A percentile compares a stretch with the other conserved stretches of the same genome.
Evolutionary conservation across 768 basidiomycete genomes (phyloP).

Genomic region (Leucosporidium creatinivorum): DNA sequence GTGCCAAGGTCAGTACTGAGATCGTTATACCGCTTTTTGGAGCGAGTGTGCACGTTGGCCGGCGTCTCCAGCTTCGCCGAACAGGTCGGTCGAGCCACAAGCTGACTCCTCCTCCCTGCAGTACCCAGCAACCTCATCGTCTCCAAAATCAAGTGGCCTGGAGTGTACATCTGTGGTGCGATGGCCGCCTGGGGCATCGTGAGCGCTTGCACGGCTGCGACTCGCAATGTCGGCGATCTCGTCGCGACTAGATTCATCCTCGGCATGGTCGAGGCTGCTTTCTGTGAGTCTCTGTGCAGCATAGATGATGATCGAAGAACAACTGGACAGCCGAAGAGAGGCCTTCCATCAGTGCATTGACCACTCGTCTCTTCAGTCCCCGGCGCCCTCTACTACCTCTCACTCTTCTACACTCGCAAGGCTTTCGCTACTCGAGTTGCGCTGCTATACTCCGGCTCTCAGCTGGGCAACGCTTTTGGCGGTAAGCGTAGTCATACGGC

Average conservation of each 20-base stretch:
- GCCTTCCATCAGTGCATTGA: too few relatives aligned
- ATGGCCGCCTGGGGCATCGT: slow-evolving; percentile 36
- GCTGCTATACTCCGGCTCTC: neutral
- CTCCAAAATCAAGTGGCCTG: slow-evolving; percentile 36
- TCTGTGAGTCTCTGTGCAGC: slow-evolving; percentile 19
- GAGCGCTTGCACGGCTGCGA: slow-evolving; percentile 35
- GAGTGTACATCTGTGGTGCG: slow-evolving; percentile 37
- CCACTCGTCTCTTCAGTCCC: slow-evolving; percentile 18
- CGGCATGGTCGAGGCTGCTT: slow-evolving; percentile 35
- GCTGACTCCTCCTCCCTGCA: too few relatives aligned
- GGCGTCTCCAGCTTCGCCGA: too few relatives aligned
- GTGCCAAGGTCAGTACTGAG: slow-evolving; percentile 24
- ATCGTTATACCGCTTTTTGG: too few relatives aligned
- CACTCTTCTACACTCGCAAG: slow-evolving; percentile 27
- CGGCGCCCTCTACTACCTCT: slow-evolving; percentile 38
- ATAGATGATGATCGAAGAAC: too few relatives aligned
- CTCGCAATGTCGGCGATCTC: slow-evolving; percentile 35
- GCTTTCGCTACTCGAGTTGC: slow-evolving; percentile 8
- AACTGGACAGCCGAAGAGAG: too few relatives aligned
- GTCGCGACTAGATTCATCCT: slow-evolving; percentile 35
- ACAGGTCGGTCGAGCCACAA: too few relatives aligned
- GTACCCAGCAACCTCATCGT: slow-evolving; percentile 40
- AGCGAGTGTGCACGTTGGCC: too few relatives aligned
- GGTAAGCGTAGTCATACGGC: neutral
- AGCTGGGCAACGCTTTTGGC: slow-evolving; percentile 1